These are phyloP conservation scores for Fraxinus nigra DNA, from an alignment of 305 asterid genomes.

Conservation along the genomic window DNA sequence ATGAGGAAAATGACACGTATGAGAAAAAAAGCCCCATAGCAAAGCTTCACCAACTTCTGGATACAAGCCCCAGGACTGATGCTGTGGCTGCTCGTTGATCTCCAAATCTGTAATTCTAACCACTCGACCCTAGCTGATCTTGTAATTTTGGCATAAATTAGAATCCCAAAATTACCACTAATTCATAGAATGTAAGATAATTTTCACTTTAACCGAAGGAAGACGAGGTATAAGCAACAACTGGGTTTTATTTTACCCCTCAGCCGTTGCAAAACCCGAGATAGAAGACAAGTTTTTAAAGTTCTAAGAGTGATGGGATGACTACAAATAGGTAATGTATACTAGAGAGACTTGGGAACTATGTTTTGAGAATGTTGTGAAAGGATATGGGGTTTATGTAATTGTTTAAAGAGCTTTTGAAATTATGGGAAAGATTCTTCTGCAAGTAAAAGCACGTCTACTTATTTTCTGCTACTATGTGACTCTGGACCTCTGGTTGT, in stretches of 20 bases:
- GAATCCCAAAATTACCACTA: conserved; percentile 61
- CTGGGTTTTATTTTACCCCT: not conserved
- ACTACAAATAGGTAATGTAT: conserved; percentile 21
- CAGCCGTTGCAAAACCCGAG: not conserved
- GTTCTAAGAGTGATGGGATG: conserved; percentile 24
- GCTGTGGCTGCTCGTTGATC: conserved; percentile 82
- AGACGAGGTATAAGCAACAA: not conserved
- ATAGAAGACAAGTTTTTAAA: not conserved
- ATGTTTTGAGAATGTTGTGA: not conserved
- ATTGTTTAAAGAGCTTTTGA: not conserved
- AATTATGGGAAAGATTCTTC: not conserved
- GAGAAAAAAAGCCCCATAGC: conserved; percentile 49
- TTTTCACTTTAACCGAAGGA: not conserved
- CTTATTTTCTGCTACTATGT: not conserved
- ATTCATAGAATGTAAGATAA: conserved; percentile 28
- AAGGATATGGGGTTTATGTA: not conserved
- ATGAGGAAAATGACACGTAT: conserved; percentile 46
- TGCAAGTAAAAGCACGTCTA: not conserved
- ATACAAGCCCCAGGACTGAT: conserved; percentile 54
- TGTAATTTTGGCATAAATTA: conserved; percentile 61
- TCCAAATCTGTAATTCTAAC: not conserved
- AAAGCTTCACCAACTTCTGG: conserved; percentile 73
- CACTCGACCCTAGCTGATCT: conserved; percentile 17
- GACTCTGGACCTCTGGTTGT: not conserved
- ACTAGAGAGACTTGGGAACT: not conserved